Conservation (phyloP, 805 yeast species). For the Zygoascus flipseniorum region DNA sequence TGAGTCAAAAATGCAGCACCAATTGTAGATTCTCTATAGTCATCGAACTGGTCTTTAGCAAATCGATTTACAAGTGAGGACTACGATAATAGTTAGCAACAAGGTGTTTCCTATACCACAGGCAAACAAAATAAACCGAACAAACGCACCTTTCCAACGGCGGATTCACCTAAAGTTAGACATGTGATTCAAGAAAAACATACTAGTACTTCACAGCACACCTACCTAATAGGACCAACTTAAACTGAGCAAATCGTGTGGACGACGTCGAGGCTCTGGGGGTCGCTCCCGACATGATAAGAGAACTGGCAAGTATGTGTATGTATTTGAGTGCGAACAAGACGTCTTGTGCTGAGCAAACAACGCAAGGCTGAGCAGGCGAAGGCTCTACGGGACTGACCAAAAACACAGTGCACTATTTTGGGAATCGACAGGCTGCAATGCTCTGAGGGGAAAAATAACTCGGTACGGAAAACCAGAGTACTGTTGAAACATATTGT, state of each 20-base stretch:
- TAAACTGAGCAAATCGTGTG: conserved; percentile 43
- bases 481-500: too few relatives aligned
- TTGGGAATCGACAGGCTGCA: too few relatives aligned
- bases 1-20: conserved; percentile 98
- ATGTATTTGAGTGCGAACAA: background rate
- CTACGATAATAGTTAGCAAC: conserved; percentile 30
- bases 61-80: conserved; percentile 76
- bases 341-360: too few relatives aligned
- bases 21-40: conserved; percentile 78
- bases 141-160: conserved; percentile 54
- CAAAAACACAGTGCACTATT: too few relatives aligned
- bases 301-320: background rate
- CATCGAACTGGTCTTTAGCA: conserved; percentile 61
- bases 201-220: conserved; percentile 1
- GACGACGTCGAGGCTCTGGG: conserved; percentile 25
- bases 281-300: conserved; percentile 8
- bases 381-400: too few relatives aligned
- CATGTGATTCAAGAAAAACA: background rate
- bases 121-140: background rate
- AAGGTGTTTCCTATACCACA: too few relatives aligned
- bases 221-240: conserved; percentile 60
- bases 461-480: too few relatives aligned
- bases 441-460: too few relatives aligned
- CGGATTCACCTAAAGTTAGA: conserved; percentile 47
- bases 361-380: too few relatives aligned